phyloP scores from a whole-genome alignment of 2,329 filamentous ascomycete species.

The Neonectria faginata region DNA sequence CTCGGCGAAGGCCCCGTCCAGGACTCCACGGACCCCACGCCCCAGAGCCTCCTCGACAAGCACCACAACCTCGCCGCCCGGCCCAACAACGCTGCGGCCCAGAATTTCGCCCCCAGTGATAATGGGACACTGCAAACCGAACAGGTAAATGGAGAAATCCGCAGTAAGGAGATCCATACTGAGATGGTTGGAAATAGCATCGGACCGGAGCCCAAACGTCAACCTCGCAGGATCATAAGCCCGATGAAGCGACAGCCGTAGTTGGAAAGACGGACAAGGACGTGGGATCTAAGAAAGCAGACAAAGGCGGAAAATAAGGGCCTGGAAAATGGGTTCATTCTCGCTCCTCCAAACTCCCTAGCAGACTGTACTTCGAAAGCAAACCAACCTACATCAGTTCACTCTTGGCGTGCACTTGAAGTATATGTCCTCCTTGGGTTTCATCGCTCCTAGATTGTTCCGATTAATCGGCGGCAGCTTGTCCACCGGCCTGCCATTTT shows the following conservation, averaged over 20 bases:
- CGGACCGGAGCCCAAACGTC: constrained; percentile 43
- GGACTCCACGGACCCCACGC: constrained; percentile 9
- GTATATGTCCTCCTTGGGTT: constrained; percentile 5
- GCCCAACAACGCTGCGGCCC: constrained; percentile 21
- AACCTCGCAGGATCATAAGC: constrained; percentile 43
- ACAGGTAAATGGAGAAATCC: constrained; percentile 19
- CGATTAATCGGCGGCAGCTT: constrained; percentile 28
- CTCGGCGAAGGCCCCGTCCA: constrained; percentile 40
- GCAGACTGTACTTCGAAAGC: background rate
- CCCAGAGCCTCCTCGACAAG: constrained; percentile 43
- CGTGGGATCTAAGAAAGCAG: background rate
- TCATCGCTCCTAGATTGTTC: constrained; percentile 13
- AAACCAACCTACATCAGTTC: background rate
- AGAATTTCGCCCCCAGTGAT: constrained; percentile 4
- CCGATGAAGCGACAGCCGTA: constrained; percentile 18
- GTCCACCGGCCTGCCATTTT: constrained; percentile 47
- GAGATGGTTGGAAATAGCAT: constrained; percentile 26
- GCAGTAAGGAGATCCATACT: background rate
- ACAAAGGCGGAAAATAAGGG: background rate
- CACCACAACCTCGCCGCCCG: constrained; percentile 43
- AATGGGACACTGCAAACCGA: constrained; percentile 24
- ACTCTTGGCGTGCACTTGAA: constrained; percentile 4
- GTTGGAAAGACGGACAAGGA: background rate
- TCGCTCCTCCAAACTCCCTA: background rate
- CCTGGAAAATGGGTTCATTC: background rate